Evolutionary conservation across 2,329 filamentous ascomycete genomes (phyloP), one percentile per base, ranked within the genome.

Genomic region (Taxawa tesnikishii): DNA sequence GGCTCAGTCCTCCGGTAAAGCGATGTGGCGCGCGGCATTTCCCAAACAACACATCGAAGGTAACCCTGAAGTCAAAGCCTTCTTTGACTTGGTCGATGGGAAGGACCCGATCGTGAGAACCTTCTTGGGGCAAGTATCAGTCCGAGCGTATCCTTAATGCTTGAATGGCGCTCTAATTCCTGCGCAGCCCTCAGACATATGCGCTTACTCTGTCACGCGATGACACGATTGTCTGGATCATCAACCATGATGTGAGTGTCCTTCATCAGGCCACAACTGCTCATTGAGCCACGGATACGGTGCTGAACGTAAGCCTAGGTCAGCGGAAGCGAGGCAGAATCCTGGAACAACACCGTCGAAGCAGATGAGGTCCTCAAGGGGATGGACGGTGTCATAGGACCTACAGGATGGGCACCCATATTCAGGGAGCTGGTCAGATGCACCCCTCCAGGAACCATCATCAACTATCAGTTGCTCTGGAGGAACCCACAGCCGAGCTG

Each of bases 211-310:
- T 65, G 19, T 60, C 56, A 6, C 53, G 61, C 6, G 54, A 58
- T 10, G 61, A 65, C 43, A 57, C 59, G 18, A 62, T 63, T 55
- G 60, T 65, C 14, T 65, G 60, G 60, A 63, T 65, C 45, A 58
- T 65, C 51, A 65, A 65, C 44, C 60, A 63, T 46, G 59, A 63
- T 39, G 59, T 44, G 5, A 63, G n/a, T n/a, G n/a, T n/a, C n/a
- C n/a, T n/a, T n/a, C n/a, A n/a, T n/a, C n/a, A n/a, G n/a, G n/a
- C n/a, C n/a, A n/a, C n/a, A n/a, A n/a, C n/a, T n/a, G n/a, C n/a
- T n/a, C n/a, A n/a, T n/a, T n/a, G n/a, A n/a, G n/a, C n/a, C n/a
- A n/a, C n/a, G n/a, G n/a, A n/a, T n/a, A n/a, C n/a, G n/a, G n/a
- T n/a, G n/a, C n/a, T n/a, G n/a, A n/a, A n/a, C n/a, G n/a, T n/a